Evolutionary conservation across 2,329 filamentous ascomycete species (phyloP).

Genomic region (Coniella vitis): DNA sequence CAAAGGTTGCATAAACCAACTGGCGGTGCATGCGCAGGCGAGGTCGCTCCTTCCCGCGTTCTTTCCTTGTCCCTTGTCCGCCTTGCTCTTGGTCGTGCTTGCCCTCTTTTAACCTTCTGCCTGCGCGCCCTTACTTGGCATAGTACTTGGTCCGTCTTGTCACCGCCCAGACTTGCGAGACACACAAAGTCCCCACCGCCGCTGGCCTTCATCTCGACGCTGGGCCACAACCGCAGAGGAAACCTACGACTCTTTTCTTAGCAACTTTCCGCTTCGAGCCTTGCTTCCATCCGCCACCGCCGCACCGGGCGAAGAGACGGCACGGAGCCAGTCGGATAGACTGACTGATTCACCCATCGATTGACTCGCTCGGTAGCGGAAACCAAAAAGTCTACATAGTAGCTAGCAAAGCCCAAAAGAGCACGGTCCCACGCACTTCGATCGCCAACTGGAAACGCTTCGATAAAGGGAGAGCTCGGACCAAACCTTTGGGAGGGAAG

Average conservation of each 20-base stretch:
- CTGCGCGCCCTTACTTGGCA: not conserved
- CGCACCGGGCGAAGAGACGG: too few species aligned
- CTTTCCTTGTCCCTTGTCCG: not conserved
- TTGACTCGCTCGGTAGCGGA: too few species aligned
- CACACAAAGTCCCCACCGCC: not conserved
- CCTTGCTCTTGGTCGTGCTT: not conserved
- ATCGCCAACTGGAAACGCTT: not conserved
- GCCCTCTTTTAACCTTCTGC: conserved; percentile 1
- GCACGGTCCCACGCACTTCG: not conserved
- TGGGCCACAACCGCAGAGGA: not conserved
- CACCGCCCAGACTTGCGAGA: not conserved
- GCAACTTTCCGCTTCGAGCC: too few species aligned
- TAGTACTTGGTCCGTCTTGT: not conserved
- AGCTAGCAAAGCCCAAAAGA: too few species aligned
- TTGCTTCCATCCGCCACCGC: too few species aligned
- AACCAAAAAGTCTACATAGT: too few species aligned
- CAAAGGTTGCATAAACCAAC: too few species aligned
- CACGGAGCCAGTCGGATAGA: too few species aligned
- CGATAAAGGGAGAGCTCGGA: conserved; percentile 1
- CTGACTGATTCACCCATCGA: too few species aligned
- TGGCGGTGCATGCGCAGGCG: not conserved
- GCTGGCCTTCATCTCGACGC: not conserved
- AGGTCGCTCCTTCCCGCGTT: conserved; percentile 1
- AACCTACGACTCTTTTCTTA: not conserved
- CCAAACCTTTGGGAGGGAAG: not conserved